phyloP scores from a whole-genome alignment of 306 rosid genomes.

The Malus sylvestris region DNA sequence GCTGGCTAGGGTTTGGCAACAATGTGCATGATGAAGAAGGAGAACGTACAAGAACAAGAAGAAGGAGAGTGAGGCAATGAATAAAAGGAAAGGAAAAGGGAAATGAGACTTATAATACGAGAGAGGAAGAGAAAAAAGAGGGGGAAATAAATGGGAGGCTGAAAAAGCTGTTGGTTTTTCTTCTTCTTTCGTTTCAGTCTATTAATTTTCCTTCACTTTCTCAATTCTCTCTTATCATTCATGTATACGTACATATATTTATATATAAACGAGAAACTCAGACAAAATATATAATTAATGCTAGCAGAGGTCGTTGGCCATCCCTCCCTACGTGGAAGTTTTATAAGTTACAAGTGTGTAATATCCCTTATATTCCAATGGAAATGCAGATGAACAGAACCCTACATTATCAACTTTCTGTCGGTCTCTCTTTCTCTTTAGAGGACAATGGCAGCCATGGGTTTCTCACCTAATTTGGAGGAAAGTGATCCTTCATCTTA shows the following conservation, averaged over 20 bases:
- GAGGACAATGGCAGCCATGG: background rate
- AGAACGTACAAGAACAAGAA: background rate
- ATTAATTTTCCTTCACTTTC: background rate
- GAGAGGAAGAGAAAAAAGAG: background rate
- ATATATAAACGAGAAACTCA: background rate
- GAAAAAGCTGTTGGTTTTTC: background rate
- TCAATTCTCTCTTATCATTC: background rate
- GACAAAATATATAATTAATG: constrained; percentile 36
- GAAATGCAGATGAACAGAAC: too few species aligned
- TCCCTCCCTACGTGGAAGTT: background rate
- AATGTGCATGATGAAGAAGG: background rate
- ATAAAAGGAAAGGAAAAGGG: background rate
- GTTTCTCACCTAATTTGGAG: constrained; percentile 25
- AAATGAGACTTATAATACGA: constrained; percentile 13
- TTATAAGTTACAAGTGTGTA: background rate
- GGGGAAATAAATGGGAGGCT: background rate
- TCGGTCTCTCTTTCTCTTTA: background rate
- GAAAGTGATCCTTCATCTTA: constrained; percentile 10
- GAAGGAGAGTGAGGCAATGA: background rate
- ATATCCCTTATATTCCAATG: background rate
- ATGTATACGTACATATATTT: too few species aligned
- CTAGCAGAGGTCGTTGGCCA: constrained; percentile 34
- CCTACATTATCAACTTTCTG: background rate
- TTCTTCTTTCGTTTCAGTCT: background rate
- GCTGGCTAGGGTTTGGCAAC: background rate